Evolutionary conservation across 228 moss, liverwort and hornwort genomes (phyloP).

Genomic region (Sphagnum magellanicum): DNA sequence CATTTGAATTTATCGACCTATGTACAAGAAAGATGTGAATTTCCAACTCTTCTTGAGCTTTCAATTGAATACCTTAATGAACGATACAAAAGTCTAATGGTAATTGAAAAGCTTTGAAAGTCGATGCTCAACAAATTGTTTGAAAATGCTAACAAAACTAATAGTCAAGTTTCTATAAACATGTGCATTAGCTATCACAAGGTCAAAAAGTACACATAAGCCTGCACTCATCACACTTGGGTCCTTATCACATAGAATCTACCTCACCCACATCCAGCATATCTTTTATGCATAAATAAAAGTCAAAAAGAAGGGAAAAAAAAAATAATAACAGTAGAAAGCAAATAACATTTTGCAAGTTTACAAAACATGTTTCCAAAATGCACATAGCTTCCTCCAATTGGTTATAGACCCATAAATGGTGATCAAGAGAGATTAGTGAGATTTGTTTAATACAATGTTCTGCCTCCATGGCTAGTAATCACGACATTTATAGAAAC

Average conservation of each 20-base stretch:
- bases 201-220: conserved; percentile 79
- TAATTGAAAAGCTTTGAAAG: conserved; percentile 83
- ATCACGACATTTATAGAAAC: neutral
- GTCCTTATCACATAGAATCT: conserved; percentile 82
- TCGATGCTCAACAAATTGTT: conserved; percentile 83
- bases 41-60: neutral
- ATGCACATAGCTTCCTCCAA: too few species aligned
- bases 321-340: neutral
- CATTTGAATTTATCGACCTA: too few species aligned
- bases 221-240: conserved; percentile 98
- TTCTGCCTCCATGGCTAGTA: neutral
- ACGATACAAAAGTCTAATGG: conserved; percentile 82
- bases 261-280: conserved; percentile 17
- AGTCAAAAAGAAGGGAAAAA: neutral
- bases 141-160: conserved; percentile 85
- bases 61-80: conserved; percentile 56
- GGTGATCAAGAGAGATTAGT: too few species aligned
- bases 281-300: neutral
- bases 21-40: too few species aligned
- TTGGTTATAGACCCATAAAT: too few species aligned
- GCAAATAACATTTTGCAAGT: too few species aligned
- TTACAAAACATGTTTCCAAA: neutral
- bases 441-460: neutral
- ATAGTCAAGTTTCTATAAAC: conserved; percentile 65
- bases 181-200: conserved; percentile 62